These are phyloP conservation scores for Aspergillus mulundensis DNA, from an alignment of 495 filamentous ascomycete genomes.

Conservation along the genomic window DNA sequence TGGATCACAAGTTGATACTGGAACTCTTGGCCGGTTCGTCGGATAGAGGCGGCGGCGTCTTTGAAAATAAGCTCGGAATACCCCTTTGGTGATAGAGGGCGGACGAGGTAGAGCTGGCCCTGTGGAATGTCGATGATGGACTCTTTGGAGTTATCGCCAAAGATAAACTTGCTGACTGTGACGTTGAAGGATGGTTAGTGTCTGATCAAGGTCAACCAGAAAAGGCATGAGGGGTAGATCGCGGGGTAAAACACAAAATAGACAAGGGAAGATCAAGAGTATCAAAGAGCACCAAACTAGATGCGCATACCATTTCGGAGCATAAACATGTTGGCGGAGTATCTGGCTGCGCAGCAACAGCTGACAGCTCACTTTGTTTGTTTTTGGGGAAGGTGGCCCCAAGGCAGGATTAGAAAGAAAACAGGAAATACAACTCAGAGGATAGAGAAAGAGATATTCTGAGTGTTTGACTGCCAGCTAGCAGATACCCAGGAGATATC, in stretches of 20 bases:
- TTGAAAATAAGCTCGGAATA: conserved; percentile 99
- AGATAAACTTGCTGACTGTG: conserved; percentile 84
- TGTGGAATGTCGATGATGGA: conserved; percentile 90
- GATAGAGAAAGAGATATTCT: background rate
- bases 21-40: conserved; percentile 86
- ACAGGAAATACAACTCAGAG: background rate
- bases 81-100: conserved; percentile 90
- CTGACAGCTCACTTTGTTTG: conserved; percentile 15
- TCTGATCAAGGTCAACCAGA: background rate
- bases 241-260: conserved; percentile 22
- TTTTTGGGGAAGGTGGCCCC: conserved; percentile 8
- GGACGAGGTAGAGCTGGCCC: conserved; percentile 94
- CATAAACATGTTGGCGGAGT: conserved; percentile 62
- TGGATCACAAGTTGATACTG: conserved; percentile 97
- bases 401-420: conserved; percentile 1
- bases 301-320: conserved; percentile 59
- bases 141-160: conserved; percentile 89
- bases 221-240: conserved; percentile 30
- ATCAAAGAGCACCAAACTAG: conserved; percentile 17
- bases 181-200: background rate
- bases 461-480: background rate
- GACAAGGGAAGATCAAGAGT: background rate
- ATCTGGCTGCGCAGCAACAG: conserved; percentile 28
- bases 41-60: conserved; percentile 86
- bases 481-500: background rate